Base-by-base conservation (phyloP, 2,329 filamentous ascomycete genomes). In the Chaetothyriales sp. region DNA sequence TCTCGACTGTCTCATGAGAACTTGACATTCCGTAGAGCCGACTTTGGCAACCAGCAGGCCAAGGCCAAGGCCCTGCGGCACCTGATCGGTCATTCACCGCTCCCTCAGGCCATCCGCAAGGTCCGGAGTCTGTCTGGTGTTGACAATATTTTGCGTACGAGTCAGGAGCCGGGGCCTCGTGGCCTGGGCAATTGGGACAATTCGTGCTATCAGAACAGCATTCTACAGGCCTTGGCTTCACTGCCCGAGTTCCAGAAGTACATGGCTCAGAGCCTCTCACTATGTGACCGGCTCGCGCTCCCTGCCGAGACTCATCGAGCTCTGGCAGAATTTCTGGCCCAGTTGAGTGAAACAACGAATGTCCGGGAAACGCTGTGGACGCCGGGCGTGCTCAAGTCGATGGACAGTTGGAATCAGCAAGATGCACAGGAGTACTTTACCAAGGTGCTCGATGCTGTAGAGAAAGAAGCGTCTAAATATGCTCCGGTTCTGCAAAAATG, bases 361-460 rank as follows among this genome's bases (percentile, higher is more conserved):
- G 43, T 44, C 8, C 49, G 51, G 19, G 55, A 44, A 10, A 83
- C 82, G 18, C 73, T 95, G 13, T 95, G 87, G 87, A 89, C 89
- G 5, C 86, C 87, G 0, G 72, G 77, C 0, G 80, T 84, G 51
- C 72, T 95, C 46, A 95, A 95, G 68, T 89, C 83, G 8, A 94
- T 97, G 83, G 90, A 84, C 67, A 95, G 86, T 28, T 94, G 86
- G 80, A 86, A 94, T 60, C 92, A 97, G 65, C 92, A 98, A 68
- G 92, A 98, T 69, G 92, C 92, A 4, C 92, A 97, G 65, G 92
- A 98, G 67, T 98, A 97, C 66, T 95, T 86, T 62, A 90, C 88
- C 15, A 94, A 90, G 62, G 76, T 98, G 13, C 68, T 95, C 47
- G 88, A 90, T 59, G 83, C 89, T 60, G 73, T 95, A 25, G 87